Conservation (phyloP, 768 basidiomycete genomes). For the Boletus subcaerulescens region DNA sequence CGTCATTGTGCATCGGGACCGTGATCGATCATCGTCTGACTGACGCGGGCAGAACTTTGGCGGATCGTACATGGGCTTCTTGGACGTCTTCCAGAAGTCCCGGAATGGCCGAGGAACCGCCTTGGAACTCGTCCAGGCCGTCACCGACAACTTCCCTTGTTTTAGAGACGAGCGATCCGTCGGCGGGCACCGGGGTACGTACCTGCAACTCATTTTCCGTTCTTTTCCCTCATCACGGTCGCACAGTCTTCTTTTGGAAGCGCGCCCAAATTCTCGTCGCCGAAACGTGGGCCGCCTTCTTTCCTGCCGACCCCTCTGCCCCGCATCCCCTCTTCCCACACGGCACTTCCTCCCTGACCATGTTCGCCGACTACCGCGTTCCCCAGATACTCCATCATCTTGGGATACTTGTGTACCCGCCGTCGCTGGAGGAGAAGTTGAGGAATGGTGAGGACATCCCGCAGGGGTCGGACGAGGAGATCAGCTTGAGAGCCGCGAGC, state of each 20-base stretch:
- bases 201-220: not conserved
- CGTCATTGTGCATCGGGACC: slow-evolving; percentile 23
- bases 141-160: slow-evolving; percentile 66
- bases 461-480: slow-evolving; percentile 64
- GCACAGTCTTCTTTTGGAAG: slow-evolving; percentile 79
- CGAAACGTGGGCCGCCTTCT: slow-evolving; percentile 91
- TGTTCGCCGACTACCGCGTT: slow-evolving; percentile 94
- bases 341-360: slow-evolving; percentile 68
- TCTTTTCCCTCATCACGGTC: not conserved
- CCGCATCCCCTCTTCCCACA: slow-evolving; percentile 75
- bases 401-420: slow-evolving; percentile 68
- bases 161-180: slow-evolving; percentile 69
- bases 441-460: slow-evolving; percentile 41
- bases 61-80: slow-evolving; percentile 68
- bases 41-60: slow-evolving; percentile 49
- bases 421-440: slow-evolving; percentile 53
- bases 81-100: slow-evolving; percentile 55
- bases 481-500: slow-evolving; percentile 78
- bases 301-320: slow-evolving; percentile 45
- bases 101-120: slow-evolving; percentile 59
- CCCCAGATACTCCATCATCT: slow-evolving; percentile 90
- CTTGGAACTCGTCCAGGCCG: slow-evolving; percentile 68
- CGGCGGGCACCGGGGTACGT: slow-evolving; percentile 57
- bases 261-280: slow-evolving; percentile 89
- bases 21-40: slow-evolving; percentile 8